Base-by-base conservation (phyloP, 1,284 basidiomycete genomes). In the Marasmius oreades region DNA sequence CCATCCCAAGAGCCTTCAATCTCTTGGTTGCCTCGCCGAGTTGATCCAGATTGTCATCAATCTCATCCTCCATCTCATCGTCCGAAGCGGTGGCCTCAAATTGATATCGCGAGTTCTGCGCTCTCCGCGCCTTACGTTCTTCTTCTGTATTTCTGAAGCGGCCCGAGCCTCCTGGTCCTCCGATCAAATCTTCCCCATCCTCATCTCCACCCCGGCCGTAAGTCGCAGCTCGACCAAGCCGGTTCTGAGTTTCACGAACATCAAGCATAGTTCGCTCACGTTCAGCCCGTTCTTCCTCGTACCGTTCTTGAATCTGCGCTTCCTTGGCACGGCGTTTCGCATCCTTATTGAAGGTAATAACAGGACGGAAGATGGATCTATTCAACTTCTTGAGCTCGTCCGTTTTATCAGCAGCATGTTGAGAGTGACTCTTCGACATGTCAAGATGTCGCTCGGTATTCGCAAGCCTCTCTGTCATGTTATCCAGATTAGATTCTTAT, bases 61-160 rank as follows among this genome's bases (percentile, higher is more conserved):
- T 69, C 69, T 95, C 88, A 64, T 93, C 85, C 73, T 98, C 95
- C 1, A 98, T 64, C 73, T 98, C 95, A 67, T 99, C 95, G 67
- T 99, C 97, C n/a, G 91, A 94, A n/a, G 83, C 92, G 34, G 88
- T 92, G n/a, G 88, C 87, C 64, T 99, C 96, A 66, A 98, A 98
- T 71, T 98, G 95, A 71, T 87, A 99, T 26, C 92, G 82, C 77
- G 68, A 92, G 88, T 51, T 90, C 86, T 68, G 26, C 10, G 26
- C 47, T 20, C 47, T 28, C n/a, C 26, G 10, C 5, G 47, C 47
- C 28, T 50, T 26, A 5, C 47, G 24, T 53, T 78, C 69, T 62
- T 88, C 79, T 50, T 77, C 75, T 11, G 74, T 69, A 3, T 79
- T 80, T 63, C 69, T 75, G 60, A 74, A 71, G 36, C 80, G 78